phyloP scores from a whole-genome alignment of 2,329 filamentous ascomycete species.

The Botrytis medusae region DNA sequence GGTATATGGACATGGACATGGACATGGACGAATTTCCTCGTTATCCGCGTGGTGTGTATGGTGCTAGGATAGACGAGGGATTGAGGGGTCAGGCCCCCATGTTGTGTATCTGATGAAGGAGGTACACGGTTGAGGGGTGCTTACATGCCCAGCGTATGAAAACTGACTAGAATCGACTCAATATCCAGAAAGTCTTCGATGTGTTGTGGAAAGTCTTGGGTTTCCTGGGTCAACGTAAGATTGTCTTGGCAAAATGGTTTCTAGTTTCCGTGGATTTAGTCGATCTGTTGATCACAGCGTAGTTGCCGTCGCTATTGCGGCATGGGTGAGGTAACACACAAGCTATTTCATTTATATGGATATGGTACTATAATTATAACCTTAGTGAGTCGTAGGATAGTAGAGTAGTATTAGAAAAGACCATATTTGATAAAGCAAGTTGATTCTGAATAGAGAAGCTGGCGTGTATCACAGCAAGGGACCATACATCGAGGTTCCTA shows the following conservation, averaged over 20 bases:
- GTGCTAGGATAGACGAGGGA: background rate
- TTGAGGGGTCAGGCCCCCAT: background rate
- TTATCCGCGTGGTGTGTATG: background rate
- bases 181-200: background rate
- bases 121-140: background rate
- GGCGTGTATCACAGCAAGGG: background rate
- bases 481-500: background rate
- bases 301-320: background rate
- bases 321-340: background rate
- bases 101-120: background rate
- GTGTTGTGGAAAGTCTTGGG: background rate
- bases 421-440: constrained; percentile 1
- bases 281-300: background rate
- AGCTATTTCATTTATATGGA: background rate
- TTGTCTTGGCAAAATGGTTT: background rate
- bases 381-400: background rate
- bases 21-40: background rate
- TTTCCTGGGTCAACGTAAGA: constrained; percentile 3
- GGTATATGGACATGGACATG: background rate
- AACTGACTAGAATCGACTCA: background rate
- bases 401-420: background rate
- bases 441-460: constrained; percentile 2
- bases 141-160: background rate
- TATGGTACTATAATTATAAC: background rate
- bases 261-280: background rate